Conservation (phyloP, 1,284 basidiomycete species). For the Ustilago trichophora region DNA sequence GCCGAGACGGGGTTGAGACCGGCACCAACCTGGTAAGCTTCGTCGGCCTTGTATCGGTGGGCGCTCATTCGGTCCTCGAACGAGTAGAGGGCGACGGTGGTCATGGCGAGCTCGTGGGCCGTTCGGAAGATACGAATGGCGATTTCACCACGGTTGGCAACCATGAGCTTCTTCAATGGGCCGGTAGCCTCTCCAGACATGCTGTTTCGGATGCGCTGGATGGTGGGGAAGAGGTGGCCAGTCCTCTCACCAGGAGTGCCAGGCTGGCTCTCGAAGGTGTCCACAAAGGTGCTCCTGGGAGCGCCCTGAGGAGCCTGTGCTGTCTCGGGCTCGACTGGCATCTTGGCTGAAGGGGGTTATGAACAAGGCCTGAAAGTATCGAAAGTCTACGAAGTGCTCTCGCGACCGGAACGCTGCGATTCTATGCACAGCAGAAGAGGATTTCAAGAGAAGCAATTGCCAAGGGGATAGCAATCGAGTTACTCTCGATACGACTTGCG, state of each 20-base stretch:
- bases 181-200: constrained; percentile 48
- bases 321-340: constrained; percentile 45
- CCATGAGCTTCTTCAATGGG: constrained; percentile 47
- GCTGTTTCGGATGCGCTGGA: constrained; percentile 58
- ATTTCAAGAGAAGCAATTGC: not conserved
- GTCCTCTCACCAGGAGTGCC: constrained; percentile 58
- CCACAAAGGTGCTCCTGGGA: constrained; percentile 55
- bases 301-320: constrained; percentile 49
- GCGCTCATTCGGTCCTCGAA: constrained; percentile 71
- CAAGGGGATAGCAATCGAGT: not conserved
- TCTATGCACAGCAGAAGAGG: not conserved
- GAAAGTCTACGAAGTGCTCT: not conserved
- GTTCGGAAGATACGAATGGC: constrained; percentile 72
- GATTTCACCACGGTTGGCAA: constrained; percentile 72
- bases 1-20: constrained; percentile 58
- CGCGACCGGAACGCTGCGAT: not conserved
- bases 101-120: constrained; percentile 70
- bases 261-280: constrained; percentile 59
- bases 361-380: too few relatives aligned
- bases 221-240: constrained; percentile 60
- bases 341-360: constrained; percentile 15
- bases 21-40: constrained; percentile 51
- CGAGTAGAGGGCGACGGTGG: constrained; percentile 72
- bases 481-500: constrained; percentile 4
- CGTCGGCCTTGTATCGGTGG: constrained; percentile 63